Base-by-base conservation (phyloP, 208 protist species). In the Strigomonas oncopelti region DNA sequence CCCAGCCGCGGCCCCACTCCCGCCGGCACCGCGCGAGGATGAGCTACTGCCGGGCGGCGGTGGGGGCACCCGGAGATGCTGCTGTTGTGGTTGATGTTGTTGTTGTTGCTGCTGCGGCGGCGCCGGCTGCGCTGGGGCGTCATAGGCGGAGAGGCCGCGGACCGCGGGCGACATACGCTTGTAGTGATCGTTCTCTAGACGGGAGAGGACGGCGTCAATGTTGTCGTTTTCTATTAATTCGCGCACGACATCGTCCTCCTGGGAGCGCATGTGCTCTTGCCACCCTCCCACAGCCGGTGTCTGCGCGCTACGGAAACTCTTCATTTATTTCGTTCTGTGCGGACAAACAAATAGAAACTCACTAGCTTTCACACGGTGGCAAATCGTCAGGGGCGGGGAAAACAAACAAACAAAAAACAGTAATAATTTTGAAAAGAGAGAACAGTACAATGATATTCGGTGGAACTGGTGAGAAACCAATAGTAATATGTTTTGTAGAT, bases 201-300 rank as follows among this genome's bases (percentile, higher is more conserved):
- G 71, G 3, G 78, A 80, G 42, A 94, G 70, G 9, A 92, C 78
- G n/a, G 65, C 77, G 66, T 92, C 89, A 8, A 94, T 79, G 38
- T 94, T 70, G 42, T 75, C 67, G 0, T 86, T 71, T 45, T 90
- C 69, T 25, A 94, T 73, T 5, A 94, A 74, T 61, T 90, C 80
- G 13, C 79, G 81, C 20, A 94, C 89, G 5, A 94, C 80, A 13
- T 83, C 80, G 0, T 94, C 89, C 57, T 94, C 88, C 25, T 81
- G 72, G 13, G 70, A 25, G 16, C 71, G 70, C 8, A 80, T 27
- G 38, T 74, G 68, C 38, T 67, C 52, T 29, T 62, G 63, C 78
- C 78, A 84, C 42, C 51, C 51, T 7, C n/a, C 51, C 5, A 8
- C 18, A 32, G 56, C n/a, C n/a, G 4, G 29, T 25, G 29, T 11